Evolutionary conservation across 768 basidiomycete species (phyloP).

Genomic region (Trametes elegans): DNA sequence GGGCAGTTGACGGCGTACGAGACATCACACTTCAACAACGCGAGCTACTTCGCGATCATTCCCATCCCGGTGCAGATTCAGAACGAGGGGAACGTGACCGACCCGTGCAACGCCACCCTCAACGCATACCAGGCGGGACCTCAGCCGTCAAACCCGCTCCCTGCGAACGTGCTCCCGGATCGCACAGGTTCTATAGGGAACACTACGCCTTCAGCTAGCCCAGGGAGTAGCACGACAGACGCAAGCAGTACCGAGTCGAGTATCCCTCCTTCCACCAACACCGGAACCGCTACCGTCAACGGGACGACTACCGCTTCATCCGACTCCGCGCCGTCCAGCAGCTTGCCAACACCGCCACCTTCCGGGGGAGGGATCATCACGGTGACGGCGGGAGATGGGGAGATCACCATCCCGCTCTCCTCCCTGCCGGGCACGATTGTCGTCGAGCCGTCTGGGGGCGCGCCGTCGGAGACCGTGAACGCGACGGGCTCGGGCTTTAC

Average conservation of each 20-base stretch:
- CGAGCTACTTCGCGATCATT: conserved; percentile 40
- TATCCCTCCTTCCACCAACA: not conserved
- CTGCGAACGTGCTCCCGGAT: not conserved
- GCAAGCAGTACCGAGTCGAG: not conserved
- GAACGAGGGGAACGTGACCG: conserved; percentile 28
- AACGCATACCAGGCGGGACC: conserved; percentile 31
- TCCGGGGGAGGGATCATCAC: conserved; percentile 3
- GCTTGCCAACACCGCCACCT: not conserved
- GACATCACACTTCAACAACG: conserved; percentile 32
- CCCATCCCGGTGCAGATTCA: conserved; percentile 37
- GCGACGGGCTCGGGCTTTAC: conserved; percentile 19
- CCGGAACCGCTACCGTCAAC: not conserved
- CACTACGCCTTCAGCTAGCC: no score
- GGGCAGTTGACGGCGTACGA: conserved; percentile 49
- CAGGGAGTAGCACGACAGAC: no score
- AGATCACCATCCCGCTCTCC: conserved; percentile 10
- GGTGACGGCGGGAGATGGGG: conserved; percentile 8
- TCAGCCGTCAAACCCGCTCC: conserved; percentile 35
- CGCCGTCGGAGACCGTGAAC: conserved; percentile 16
- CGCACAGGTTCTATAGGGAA: not conserved
- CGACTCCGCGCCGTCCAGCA: not conserved
- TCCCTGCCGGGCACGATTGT: conserved; percentile 14
- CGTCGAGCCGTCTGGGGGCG: conserved; percentile 13
- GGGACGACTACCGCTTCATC: not conserved
- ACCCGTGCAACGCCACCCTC: conserved; percentile 23